Conservation (phyloP, 768 basidiomycete species). For the Dioszegia hungarica region DNA sequence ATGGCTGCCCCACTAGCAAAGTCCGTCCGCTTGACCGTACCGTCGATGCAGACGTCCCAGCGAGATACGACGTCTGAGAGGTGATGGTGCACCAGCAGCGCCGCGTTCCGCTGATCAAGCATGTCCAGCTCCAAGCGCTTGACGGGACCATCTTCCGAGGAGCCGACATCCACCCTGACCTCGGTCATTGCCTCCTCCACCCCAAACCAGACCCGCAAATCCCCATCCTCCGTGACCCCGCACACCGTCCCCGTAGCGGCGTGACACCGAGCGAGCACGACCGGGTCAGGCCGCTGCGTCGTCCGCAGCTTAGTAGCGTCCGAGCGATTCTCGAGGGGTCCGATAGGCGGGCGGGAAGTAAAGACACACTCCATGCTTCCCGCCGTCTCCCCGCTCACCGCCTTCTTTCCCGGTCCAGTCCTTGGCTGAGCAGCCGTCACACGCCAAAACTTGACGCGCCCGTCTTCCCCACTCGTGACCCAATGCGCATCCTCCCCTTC, state of each 20-base stretch:
- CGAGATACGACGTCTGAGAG: conserved; percentile 4
- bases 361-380: conserved; percentile 22
- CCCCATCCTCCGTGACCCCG: conserved; percentile 37
- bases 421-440: conserved; percentile 14
- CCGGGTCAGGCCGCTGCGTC: conserved; percentile 19
- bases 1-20: neutral
- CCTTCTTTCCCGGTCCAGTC: conserved; percentile 4
- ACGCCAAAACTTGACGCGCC: conserved; percentile 39
- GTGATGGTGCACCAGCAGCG: conserved; percentile 7
- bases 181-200: conserved; percentile 2
- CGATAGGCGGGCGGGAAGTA: conserved; percentile 8
- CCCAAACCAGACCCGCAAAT: conserved; percentile 34
- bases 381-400: neutral
- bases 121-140: conserved; percentile 18
- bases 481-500: conserved; percentile 3
- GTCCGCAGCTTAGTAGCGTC: conserved; percentile 27
- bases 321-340: conserved; percentile 20
- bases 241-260: conserved; percentile 18
- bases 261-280: conserved; percentile 32
- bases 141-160: conserved; percentile 21
- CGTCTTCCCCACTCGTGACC: conserved; percentile 40
- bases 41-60: conserved; percentile 9
- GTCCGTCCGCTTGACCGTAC: neutral
- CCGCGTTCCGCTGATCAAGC: neutral
- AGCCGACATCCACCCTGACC: conserved; percentile 27